Evolutionary conservation across 345 rosid genomes (phyloP), one percentile per base, ranked within the genome.

Genomic region (Iberis pinnata): DNA sequence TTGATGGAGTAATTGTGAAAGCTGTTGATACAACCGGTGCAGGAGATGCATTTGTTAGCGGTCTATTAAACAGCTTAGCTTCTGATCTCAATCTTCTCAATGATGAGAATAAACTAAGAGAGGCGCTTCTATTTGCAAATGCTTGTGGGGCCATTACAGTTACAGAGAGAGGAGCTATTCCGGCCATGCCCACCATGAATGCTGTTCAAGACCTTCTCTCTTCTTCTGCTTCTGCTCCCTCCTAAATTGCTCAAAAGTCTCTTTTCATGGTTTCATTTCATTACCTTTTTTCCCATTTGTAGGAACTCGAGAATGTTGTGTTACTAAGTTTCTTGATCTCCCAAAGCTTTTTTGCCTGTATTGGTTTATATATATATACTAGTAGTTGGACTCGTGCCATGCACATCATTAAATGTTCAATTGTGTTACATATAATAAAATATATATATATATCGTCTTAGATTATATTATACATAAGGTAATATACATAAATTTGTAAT

Each of bases 121-220:
- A 83, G 49, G 92, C 92, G 12, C 85, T 93, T 43, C 45, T 58
- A 0, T 93, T 88, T 8, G 95, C 92, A 10, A 93, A 93, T 49
- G 95, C 75, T 25, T 88, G 97, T 32, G 99, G 94, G 5, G 95
- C 95, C 13, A 69, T 76, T 45, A 80, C 97, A 0, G 99, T 86
- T 22, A 93, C 82, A 26, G 82, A 78, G 75, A 79, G 92, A 70
- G 99, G 99, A 41, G 99, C 99, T 0, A 93, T 93, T 67, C 97
- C 99, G 9, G 85, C 94, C 0, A 67, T 93, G 46, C 99, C 99
- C n/a, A 75, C 92, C 15, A 83, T 67, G 73, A 58, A 76, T 50
- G 84, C 83, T 8, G 95, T 80, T 60, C 76, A 68, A 43, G 58
- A 80, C 6, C 77, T 83, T 61, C 26, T 83, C 18, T 15, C 61